Conservation (phyloP, 352 stramenopile species). For the Phytophthora hibernalis region DNA sequence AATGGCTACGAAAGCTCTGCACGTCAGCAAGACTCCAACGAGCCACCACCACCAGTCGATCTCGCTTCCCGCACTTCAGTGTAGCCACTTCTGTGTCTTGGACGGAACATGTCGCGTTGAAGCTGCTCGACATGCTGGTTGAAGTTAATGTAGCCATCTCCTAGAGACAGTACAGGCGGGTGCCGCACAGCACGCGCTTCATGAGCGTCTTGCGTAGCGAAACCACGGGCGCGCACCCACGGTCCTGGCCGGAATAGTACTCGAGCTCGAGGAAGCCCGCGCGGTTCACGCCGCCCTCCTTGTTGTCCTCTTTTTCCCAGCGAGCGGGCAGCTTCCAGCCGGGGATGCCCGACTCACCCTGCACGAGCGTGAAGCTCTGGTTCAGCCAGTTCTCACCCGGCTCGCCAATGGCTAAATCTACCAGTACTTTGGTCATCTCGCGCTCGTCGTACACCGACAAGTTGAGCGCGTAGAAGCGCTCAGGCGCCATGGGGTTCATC, state of each 20-base stretch:
- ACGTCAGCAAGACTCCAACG: not conserved
- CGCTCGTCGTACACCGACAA: conserved; percentile 77
- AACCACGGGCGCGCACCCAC: conserved; percentile 63
- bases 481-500: conserved; percentile 76
- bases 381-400: conserved; percentile 88
- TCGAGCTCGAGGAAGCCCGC: conserved; percentile 73
- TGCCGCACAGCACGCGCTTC: conserved; percentile 68
- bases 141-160: conserved; percentile 18
- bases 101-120: conserved; percentile 23
- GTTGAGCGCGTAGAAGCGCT: conserved; percentile 75
- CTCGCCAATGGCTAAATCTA: conserved; percentile 80
- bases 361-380: conserved; percentile 64
- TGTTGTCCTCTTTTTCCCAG: conserved; percentile 82
- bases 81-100: conserved; percentile 20
- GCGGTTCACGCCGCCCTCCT: conserved; percentile 73
- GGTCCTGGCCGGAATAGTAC: conserved; percentile 76
- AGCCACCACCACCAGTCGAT: conserved; percentile 19
- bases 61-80: conserved; percentile 9
- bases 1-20: conserved; percentile 22
- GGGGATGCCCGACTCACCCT: conserved; percentile 66
- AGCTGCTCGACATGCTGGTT: conserved; percentile 27
- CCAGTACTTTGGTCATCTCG: conserved; percentile 82
- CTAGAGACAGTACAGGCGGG: conserved; percentile 71
- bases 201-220: conserved; percentile 69
- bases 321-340: conserved; percentile 82